Conservation (phyloP, 2,329 filamentous ascomycete species). For the Ophiobolus disseminans region DNA sequence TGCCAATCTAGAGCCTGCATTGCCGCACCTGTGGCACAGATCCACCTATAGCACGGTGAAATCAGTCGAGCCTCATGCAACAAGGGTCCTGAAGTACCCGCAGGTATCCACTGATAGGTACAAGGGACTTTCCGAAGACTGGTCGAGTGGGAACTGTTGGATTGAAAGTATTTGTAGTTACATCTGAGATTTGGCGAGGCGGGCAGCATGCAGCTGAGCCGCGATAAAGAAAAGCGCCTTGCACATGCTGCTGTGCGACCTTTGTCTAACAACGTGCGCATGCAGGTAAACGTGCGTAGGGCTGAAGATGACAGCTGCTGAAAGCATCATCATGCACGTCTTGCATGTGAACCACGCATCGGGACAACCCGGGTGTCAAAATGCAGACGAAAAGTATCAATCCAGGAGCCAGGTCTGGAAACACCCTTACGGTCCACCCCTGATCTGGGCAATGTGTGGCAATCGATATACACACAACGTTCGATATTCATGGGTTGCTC, state of each 20-base stretch:
- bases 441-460: neutral
- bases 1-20: slow-evolving; percentile 1
- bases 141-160: too few relatives aligned
- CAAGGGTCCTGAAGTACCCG: neutral
- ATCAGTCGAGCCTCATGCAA: slow-evolving; percentile 8
- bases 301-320: slow-evolving; percentile 20
- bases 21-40: slow-evolving; percentile 3
- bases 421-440: neutral
- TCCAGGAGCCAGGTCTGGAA: neutral
- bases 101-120: slow-evolving; percentile 1
- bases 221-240: neutral
- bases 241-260: neutral
- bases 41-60: neutral
- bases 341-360: slow-evolving; percentile 16
- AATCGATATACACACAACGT: neutral
- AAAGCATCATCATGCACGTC: neutral
- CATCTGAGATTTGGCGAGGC: too few relatives aligned
- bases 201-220: too few relatives aligned
- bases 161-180: too few relatives aligned
- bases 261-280: neutral
- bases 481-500: slow-evolving; percentile 9
- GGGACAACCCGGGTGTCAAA: slow-evolving; percentile 15
- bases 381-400: neutral
- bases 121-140: too few relatives aligned
- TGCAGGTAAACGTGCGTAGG: slow-evolving; percentile 19